Evolutionary conservation across 1,284 basidiomycete species (phyloP).

Genomic region (Phlebopus sp.): DNA sequence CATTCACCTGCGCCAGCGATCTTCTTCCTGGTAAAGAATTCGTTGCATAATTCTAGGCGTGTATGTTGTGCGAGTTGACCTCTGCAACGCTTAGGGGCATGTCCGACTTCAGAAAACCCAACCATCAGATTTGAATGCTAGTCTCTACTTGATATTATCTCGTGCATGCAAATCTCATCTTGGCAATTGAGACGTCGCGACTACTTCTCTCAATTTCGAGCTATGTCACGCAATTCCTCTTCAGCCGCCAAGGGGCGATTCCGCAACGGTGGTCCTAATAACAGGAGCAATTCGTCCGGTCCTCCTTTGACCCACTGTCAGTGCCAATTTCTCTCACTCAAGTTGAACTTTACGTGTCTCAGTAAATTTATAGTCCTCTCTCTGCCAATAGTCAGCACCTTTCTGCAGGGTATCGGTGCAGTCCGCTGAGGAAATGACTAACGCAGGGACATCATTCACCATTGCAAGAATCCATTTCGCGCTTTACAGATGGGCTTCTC

Average conservation of each 20-base stretch:
- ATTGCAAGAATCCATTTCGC: constrained; percentile 39
- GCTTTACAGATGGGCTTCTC: constrained; percentile 48
- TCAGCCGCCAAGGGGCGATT: constrained; percentile 15
- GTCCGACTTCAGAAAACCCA: too few species aligned
- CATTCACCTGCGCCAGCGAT: too few species aligned
- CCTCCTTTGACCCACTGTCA: constrained; percentile 29
- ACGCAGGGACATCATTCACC: constrained; percentile 49
- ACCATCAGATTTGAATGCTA: too few species aligned
- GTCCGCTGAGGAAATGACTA: constrained; percentile 1
- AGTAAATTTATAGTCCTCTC: constrained; percentile 37
- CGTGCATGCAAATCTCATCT: too few species aligned
- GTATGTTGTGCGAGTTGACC: too few species aligned
- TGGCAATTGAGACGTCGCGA: too few species aligned
- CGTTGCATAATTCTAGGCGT: too few species aligned
- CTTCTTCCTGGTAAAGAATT: too few species aligned
- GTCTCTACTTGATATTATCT: too few species aligned
- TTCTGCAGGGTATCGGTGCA: background rate
- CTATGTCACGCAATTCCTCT: constrained; percentile 5
- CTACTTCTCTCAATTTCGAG: too few species aligned
- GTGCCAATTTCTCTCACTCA: constrained; percentile 9
- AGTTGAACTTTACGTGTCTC: constrained; percentile 2
- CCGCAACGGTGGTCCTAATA: background rate
- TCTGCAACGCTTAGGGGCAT: too few species aligned
- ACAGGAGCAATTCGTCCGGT: constrained; percentile 3
- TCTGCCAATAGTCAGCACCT: constrained; percentile 39